Evolutionary conservation across 345 rosid species (phyloP).

Genomic region (Abelmoschus esculentus): DNA sequence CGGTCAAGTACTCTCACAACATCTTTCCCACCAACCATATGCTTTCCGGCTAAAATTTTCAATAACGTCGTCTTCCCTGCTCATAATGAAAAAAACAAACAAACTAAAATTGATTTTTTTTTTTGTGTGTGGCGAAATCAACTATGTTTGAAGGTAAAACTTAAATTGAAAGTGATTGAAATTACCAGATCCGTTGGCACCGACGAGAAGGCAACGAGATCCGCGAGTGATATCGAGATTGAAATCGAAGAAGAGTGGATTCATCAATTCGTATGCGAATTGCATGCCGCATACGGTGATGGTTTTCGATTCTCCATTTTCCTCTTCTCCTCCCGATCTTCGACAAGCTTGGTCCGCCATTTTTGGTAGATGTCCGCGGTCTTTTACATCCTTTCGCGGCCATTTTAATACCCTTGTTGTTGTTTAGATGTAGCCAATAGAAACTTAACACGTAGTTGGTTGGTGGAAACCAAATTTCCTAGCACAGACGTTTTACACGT

Average conservation of each 20-base stretch:
- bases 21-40: constrained; percentile 87
- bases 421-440: background rate
- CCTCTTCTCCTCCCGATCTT: constrained; percentile 7
- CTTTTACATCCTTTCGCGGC: background rate
- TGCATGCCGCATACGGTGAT: constrained; percentile 72
- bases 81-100: background rate
- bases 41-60: constrained; percentile 76
- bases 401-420: constrained; percentile 1
- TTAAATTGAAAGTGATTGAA: background rate
- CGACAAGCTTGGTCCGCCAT: constrained; percentile 29
- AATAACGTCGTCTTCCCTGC: constrained; percentile 84
- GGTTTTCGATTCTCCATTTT: constrained; percentile 27
- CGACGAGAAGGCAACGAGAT: constrained; percentile 86
- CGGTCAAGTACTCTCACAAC: constrained; percentile 69
- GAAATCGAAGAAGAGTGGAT: constrained; percentile 70
- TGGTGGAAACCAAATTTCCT: background rate
- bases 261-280: constrained; percentile 51
- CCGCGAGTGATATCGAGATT: constrained; percentile 53
- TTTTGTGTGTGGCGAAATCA: too few relatives aligned
- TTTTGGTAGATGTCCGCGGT: background rate
- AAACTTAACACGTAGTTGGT: constrained; percentile 12
- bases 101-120: background rate
- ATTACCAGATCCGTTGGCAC: constrained; percentile 92
- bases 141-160: background rate
- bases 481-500: background rate